A percentile compares a stretch with the other conserved stretches of the same genome.
These are phyloP conservation scores for Malassezia nana DNA, from an alignment of 1,284 basidiomycete species.

Conservation along the genomic window DNA sequence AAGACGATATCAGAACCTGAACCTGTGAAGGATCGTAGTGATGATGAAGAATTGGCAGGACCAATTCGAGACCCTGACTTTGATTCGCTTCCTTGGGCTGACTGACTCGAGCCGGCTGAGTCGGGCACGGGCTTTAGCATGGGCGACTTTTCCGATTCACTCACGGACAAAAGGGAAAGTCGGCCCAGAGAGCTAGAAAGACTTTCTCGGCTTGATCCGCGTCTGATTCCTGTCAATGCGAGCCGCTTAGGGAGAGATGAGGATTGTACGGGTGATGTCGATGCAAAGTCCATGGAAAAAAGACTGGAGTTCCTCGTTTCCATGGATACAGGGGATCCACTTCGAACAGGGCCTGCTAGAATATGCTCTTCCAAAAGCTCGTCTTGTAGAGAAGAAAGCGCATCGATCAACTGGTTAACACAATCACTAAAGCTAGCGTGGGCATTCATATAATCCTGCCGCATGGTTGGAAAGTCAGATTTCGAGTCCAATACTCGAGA, in stretches of 20 bases:
- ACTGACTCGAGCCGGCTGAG: neutral
- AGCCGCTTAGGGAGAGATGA: neutral
- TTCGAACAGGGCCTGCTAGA: neutral
- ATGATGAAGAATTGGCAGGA: neutral
- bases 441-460: neutral
- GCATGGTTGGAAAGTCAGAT: neutral
- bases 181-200: neutral
- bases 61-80: neutral
- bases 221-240: neutral
- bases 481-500: neutral
- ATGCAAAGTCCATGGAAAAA: neutral
- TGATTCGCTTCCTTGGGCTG: neutral
- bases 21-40: neutral
- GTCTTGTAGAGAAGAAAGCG: neutral
- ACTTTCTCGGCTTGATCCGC: neutral
- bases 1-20: slow-evolving; percentile 1
- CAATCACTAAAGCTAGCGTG: neutral
- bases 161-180: neutral
- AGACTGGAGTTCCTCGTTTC: neutral
- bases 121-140: neutral
- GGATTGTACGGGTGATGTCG: neutral
- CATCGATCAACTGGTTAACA: neutral
- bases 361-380: neutral
- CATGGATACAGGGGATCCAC: neutral
- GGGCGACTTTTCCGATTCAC: neutral